These are phyloP conservation scores for Elsinoe perseae DNA, from an alignment of 2,329 filamentous ascomycete genomes.

Conservation along the genomic window DNA sequence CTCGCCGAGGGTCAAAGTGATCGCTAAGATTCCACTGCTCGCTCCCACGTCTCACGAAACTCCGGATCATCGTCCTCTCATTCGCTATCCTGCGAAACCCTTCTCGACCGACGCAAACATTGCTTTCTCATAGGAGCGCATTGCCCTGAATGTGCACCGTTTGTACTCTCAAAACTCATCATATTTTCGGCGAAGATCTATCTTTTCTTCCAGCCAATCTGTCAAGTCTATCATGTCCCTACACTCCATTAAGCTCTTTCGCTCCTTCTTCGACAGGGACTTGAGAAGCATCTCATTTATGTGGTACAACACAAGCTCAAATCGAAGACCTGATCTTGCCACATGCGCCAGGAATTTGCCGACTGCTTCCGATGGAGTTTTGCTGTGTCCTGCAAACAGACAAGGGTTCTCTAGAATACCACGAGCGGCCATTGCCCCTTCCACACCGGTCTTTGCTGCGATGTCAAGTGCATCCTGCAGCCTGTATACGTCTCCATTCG, in stretches of 20 bases:
- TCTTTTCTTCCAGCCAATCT: constrained; percentile 28
- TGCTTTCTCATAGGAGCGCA: too few relatives aligned
- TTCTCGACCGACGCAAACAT: too few relatives aligned
- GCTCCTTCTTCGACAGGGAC: constrained; percentile 51
- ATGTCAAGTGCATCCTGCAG: constrained; percentile 34
- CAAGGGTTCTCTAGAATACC: constrained; percentile 61
- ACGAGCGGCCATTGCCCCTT: constrained; percentile 61
- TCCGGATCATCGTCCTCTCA: too few relatives aligned
- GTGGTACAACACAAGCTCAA: constrained; percentile 57
- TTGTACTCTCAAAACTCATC: not conserved
- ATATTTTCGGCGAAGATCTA: constrained; percentile 18
- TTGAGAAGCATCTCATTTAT: constrained; percentile 57
- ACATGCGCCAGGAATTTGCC: constrained; percentile 55
- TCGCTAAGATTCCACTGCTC: too few relatives aligned
- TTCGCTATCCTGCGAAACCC: too few relatives aligned
- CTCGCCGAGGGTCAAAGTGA: too few relatives aligned
- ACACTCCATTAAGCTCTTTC: constrained; percentile 43
- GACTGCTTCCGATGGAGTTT: constrained; percentile 56
- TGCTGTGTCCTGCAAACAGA: constrained; percentile 50
- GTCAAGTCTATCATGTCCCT: constrained; percentile 31
- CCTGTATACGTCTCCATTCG: constrained; percentile 63
- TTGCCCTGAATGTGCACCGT: not conserved
- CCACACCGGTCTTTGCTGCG: constrained; percentile 27
- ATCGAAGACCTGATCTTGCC: constrained; percentile 34
- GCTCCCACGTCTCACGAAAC: too few relatives aligned